phyloP scores from a whole-genome alignment of 768 basidiomycete genomes.

The Tylopilus felleus region DNA sequence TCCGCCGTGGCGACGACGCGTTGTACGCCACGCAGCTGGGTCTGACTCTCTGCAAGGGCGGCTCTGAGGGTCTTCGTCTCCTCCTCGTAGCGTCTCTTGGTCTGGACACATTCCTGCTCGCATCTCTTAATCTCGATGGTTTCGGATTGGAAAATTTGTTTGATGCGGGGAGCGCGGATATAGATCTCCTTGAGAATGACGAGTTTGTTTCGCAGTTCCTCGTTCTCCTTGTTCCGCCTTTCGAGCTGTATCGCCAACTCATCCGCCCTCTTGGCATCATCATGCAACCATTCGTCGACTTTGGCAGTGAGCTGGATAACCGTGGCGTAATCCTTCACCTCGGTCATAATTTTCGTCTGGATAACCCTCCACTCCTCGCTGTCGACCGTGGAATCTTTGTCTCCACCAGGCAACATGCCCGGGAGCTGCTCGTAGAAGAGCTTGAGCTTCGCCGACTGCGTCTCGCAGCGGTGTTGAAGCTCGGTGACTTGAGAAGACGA shows the following conservation, averaged over 20 bases:
- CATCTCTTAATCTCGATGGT: background rate
- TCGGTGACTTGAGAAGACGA: background rate
- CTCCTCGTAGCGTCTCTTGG: background rate
- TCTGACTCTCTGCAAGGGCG: background rate
- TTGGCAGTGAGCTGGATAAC: constrained; percentile 7
- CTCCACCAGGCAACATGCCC: background rate
- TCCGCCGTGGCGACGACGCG: constrained; percentile 7
- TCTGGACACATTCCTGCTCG: background rate
- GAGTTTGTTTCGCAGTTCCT: background rate
- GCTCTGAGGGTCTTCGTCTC: background rate
- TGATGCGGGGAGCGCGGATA: constrained; percentile 2
- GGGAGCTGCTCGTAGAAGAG: background rate
- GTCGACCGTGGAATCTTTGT: background rate
- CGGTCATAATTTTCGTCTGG: background rate
- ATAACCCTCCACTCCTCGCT: background rate
- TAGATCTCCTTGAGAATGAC: constrained; percentile 8
- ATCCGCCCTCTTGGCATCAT: constrained; percentile 6
- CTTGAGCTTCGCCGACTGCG: background rate
- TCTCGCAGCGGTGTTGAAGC: background rate
- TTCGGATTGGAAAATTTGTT: constrained; percentile 12
- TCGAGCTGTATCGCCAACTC: background rate
- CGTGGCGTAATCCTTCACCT: background rate
- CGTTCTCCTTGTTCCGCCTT: constrained; percentile 7
- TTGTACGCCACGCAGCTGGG: constrained; percentile 1
- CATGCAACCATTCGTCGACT: constrained; percentile 8